phyloP scores from a whole-genome alignment of 1,284 basidiomycete species.

The Leccinum pallidistipes region DNA sequence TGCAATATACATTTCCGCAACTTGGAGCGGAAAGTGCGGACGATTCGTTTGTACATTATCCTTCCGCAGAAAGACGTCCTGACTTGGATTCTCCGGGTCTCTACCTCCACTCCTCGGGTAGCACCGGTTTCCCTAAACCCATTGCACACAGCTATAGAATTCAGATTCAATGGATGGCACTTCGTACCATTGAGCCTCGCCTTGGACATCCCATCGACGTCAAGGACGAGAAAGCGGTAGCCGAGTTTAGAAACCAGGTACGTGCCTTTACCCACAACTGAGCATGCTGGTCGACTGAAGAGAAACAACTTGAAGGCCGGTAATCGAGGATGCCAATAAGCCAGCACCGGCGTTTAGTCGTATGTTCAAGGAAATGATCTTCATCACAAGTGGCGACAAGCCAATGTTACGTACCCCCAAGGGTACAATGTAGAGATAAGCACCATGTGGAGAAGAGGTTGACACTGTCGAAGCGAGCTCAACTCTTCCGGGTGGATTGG shows the following conservation, averaged over 20 bases:
- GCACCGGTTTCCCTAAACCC: slow-evolving; percentile 37
- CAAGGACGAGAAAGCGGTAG: background rate
- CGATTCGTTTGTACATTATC: slow-evolving; percentile 34
- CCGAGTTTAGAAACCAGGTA: background rate
- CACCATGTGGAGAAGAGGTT: background rate
- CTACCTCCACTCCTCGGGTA: slow-evolving; percentile 42
- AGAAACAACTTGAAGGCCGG: background rate
- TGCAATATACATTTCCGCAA: slow-evolving; percentile 32
- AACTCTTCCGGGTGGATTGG: background rate
- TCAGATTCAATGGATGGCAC: too few species aligned
- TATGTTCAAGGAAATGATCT: background rate
- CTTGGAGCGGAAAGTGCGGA: slow-evolving; percentile 31
- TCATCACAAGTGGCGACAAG: background rate
- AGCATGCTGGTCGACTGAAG: background rate
- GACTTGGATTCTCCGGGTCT: slow-evolving; percentile 19
- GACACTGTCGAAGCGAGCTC: background rate
- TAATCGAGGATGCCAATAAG: background rate
- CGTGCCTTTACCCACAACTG: background rate
- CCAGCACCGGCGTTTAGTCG: background rate
- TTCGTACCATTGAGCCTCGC: background rate
- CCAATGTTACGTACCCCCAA: background rate
- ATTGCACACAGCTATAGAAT: slow-evolving; percentile 23
- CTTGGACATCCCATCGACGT: background rate
- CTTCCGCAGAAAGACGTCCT: slow-evolving; percentile 10
- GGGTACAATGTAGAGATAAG: background rate